Evolutionary conservation across 129 eudicot genomes (phyloP).

Genomic region (Sambucus nigra): DNA sequence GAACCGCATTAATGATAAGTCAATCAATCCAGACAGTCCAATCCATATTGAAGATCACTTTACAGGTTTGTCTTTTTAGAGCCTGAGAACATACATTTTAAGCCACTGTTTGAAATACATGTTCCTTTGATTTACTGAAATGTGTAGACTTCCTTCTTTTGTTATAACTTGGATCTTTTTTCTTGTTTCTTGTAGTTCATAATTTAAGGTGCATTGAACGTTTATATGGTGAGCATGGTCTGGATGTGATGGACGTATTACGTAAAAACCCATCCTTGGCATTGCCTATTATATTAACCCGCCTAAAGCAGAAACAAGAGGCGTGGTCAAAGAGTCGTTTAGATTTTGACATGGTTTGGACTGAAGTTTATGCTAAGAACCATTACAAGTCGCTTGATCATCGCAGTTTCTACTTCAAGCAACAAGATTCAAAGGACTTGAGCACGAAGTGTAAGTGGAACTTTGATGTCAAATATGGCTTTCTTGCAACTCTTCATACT

Average conservation of each 20-base stretch:
- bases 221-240: slow-evolving; percentile 94
- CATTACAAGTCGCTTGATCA: slow-evolving; percentile 97
- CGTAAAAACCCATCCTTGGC: slow-evolving; percentile 67
- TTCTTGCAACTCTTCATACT: not conserved
- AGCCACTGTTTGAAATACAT: no score
- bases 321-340: slow-evolving; percentile 87
- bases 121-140: no score
- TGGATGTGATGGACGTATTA: slow-evolving; percentile 84
- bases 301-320: slow-evolving; percentile 88
- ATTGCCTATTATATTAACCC: slow-evolving; percentile 70
- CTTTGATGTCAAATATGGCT: not conserved
- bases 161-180: not conserved
- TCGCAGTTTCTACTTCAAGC: slow-evolving; percentile 98
- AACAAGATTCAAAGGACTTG: slow-evolving; percentile 96
- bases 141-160: not conserved
- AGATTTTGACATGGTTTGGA: slow-evolving; percentile 97
- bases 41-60: slow-evolving; percentile 72
- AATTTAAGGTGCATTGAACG: slow-evolving; percentile 96
- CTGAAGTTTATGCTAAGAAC: slow-evolving; percentile 84
- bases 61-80: slow-evolving; percentile 40
- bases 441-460: slow-evolving; percentile 64
- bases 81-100: not conserved
- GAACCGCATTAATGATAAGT: slow-evolving; percentile 16
- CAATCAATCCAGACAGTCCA: slow-evolving; percentile 28
- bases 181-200: slow-evolving; percentile 41